A percentile compares a stretch with the other conserved stretches of the same genome.
Evolutionary conservation across 176 grass and related monocot species (phyloP).

Genomic region (Chrysopogon serrulatus): DNA sequence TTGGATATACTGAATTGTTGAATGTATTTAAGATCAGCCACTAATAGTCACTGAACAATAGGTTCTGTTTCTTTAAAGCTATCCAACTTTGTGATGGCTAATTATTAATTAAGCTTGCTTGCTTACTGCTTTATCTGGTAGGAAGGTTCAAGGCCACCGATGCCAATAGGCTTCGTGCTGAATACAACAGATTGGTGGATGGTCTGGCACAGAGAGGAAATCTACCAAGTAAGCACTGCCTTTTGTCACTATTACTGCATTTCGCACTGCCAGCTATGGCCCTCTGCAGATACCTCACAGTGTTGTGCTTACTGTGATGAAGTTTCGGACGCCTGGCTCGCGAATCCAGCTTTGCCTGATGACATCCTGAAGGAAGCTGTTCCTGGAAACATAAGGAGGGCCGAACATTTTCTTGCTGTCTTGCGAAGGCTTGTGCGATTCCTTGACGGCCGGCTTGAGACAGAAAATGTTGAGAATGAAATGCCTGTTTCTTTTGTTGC

Average conservation of each 20-base stretch:
- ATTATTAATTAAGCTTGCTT: slow-evolving; percentile 19
- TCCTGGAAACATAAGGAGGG: slow-evolving; percentile 89
- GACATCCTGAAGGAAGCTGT: slow-evolving; percentile 93
- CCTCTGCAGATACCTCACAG: background rate
- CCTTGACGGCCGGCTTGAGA: slow-evolving; percentile 58
- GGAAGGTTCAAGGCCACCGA: slow-evolving; percentile 99
- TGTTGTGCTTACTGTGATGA: slow-evolving; percentile 24
- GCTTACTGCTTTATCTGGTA: slow-evolving; percentile 68
- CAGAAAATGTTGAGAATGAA: slow-evolving; percentile 93
- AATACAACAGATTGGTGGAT: slow-evolving; percentile 88
- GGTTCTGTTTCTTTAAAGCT: background rate
- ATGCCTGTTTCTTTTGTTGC: slow-evolving; percentile 76
- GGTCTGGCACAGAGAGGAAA: slow-evolving; percentile 97
- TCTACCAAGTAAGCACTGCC: slow-evolving; percentile 58
- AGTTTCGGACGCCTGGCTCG: slow-evolving; percentile 94
- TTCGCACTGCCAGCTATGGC: background rate
- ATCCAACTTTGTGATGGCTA: background rate
- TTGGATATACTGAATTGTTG: too few species aligned
- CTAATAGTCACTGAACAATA: background rate
- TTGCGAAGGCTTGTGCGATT: slow-evolving; percentile 72
- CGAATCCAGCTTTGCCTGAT: slow-evolving; percentile 76
- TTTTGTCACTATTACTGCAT: background rate
- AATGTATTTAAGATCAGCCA: background rate
- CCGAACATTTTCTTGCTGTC: slow-evolving; percentile 92
- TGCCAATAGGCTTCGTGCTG: slow-evolving; percentile 84